Conservation (phyloP, 768 basidiomycete genomes). For the Tulasnella sp. region DNA sequence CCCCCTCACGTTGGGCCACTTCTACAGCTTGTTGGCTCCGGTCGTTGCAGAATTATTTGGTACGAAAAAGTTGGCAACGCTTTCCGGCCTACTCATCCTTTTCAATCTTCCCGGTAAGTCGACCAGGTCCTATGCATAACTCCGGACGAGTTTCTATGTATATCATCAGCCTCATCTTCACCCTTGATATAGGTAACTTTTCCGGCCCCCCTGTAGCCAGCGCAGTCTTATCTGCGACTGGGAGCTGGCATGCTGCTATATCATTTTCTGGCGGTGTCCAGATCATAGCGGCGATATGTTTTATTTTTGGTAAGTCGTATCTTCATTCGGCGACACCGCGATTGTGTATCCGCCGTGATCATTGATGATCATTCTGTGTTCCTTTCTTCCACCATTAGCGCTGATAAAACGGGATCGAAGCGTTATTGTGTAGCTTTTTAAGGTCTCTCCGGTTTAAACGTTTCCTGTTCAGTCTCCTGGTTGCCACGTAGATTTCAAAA, state of each 20-base stretch:
- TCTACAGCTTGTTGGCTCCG: constrained; percentile 25
- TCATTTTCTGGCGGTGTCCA: constrained; percentile 26
- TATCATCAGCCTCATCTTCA: not conserved
- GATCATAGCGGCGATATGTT: constrained; percentile 25
- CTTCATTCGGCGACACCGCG: not conserved
- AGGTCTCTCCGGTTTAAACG: too few species aligned
- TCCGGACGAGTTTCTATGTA: too few species aligned
- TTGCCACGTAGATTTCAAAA: too few species aligned
- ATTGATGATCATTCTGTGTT: too few species aligned
- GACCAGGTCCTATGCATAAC: not conserved
- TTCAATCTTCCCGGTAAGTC: constrained; percentile 20
- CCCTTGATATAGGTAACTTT: constrained; percentile 21
- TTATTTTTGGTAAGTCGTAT: constrained; percentile 25
- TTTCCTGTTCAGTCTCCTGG: too few species aligned
- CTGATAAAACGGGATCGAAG: too few species aligned
- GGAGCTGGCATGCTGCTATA: constrained; percentile 28
- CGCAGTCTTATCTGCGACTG: constrained; percentile 26
- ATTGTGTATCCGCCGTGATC: not conserved
- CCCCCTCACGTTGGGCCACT: not conserved
- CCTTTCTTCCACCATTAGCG: too few species aligned
- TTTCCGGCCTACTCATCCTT: constrained; percentile 13
- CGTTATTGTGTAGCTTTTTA: too few species aligned
- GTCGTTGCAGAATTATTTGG: constrained; percentile 25
- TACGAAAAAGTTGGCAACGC: constrained; percentile 4
- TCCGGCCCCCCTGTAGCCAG: constrained; percentile 29